A percentile compares a stretch with the other conserved stretches of the same genome.
Evolutionary conservation across 2,329 filamentous ascomycete genomes (phyloP).

Genomic region (Pestalotiopsis sp.): DNA sequence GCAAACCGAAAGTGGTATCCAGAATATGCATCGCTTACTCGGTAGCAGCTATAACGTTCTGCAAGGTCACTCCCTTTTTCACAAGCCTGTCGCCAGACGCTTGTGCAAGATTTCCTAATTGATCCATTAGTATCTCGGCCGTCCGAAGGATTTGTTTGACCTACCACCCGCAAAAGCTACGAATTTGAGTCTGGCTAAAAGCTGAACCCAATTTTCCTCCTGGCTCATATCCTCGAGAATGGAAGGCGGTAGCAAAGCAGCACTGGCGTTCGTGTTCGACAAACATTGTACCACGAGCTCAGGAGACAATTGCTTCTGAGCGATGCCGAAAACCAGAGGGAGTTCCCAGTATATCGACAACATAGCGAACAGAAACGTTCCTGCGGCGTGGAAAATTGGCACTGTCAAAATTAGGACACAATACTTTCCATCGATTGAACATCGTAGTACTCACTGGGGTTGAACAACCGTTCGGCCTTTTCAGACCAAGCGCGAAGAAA

Average conservation of each 20-base stretch:
- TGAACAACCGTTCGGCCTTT: neutral
- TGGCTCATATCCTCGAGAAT: slow-evolving; percentile 44
- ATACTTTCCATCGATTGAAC: neutral
- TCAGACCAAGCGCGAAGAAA: slow-evolving; percentile 17
- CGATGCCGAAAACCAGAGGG: slow-evolving; percentile 28
- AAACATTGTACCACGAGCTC: too few species aligned
- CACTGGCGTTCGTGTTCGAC: slow-evolving; percentile 21
- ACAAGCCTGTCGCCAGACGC: slow-evolving; percentile 38
- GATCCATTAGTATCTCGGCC: neutral
- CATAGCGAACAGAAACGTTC: slow-evolving; percentile 23
- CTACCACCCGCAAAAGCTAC: slow-evolving; percentile 40
- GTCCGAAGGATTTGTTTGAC: slow-evolving; percentile 9
- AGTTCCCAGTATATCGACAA: slow-evolving; percentile 31
- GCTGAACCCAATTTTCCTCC: slow-evolving; percentile 26
- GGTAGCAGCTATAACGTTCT: neutral
- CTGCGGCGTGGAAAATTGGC: slow-evolving; percentile 41
- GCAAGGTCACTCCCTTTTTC: slow-evolving; percentile 19
- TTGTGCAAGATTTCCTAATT: slow-evolving; percentile 34
- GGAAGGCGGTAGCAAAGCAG: slow-evolving; percentile 34
- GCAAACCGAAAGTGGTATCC: neutral
- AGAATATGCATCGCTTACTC: neutral
- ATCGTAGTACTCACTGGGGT: slow-evolving; percentile 6
- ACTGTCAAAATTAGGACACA: slow-evolving; percentile 20
- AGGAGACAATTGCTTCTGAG: too few species aligned
- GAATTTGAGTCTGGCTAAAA: slow-evolving; percentile 32